These are phyloP conservation scores for Coniferiporia sulphurascens DNA, from an alignment of 1,284 basidiomycete species.

Conservation along the genomic window DNA sequence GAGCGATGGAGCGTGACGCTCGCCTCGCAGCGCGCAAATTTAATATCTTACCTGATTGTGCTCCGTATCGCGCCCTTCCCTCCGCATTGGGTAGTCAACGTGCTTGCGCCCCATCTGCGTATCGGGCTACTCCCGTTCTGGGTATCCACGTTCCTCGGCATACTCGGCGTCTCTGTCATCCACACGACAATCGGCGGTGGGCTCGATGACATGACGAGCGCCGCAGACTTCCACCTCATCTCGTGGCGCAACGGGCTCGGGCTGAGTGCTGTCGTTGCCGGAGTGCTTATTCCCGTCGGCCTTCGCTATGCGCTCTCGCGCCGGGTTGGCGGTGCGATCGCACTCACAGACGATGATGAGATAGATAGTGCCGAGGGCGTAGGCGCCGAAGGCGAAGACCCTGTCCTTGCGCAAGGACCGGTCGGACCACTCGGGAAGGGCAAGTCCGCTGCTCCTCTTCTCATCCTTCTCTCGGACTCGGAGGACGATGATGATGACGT, in stretches of 20 bases:
- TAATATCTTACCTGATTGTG: slow-evolving; percentile 88
- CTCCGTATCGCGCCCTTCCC: slow-evolving; percentile 92
- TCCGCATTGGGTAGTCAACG: slow-evolving; percentile 95
- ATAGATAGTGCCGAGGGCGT: slow-evolving; percentile 31
- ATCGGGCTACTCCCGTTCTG: slow-evolving; percentile 86
- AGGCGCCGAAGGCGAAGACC: slow-evolving; percentile 4
- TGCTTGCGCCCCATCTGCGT: slow-evolving; percentile 90
- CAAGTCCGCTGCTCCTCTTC: slow-evolving; percentile 8
- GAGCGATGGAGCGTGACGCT: slow-evolving; percentile 81
- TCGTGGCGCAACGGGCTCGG: slow-evolving; percentile 85
- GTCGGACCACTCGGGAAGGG: slow-evolving; percentile 8
- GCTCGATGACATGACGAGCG: slow-evolving; percentile 90
- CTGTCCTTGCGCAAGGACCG: slow-evolving; percentile 15
- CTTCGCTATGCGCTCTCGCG: slow-evolving; percentile 70
- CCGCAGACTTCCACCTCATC: slow-evolving; percentile 89
- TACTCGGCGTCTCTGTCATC: slow-evolving; percentile 89
- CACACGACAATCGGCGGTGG: slow-evolving; percentile 94
- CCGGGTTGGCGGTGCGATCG: slow-evolving; percentile 32
- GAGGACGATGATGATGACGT: slow-evolving; percentile 27
- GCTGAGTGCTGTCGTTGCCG: slow-evolving; percentile 78
- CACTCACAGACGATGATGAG: slow-evolving; percentile 45
- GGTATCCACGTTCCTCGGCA: slow-evolving; percentile 86
- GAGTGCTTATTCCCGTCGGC: slow-evolving; percentile 89
- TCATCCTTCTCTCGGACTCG: slow-evolving; percentile 23
- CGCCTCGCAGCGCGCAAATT: slow-evolving; percentile 65